phyloP scores from a whole-genome alignment of 2,329 filamentous ascomycete genomes.

The Zymoseptoria tritici region DNA sequence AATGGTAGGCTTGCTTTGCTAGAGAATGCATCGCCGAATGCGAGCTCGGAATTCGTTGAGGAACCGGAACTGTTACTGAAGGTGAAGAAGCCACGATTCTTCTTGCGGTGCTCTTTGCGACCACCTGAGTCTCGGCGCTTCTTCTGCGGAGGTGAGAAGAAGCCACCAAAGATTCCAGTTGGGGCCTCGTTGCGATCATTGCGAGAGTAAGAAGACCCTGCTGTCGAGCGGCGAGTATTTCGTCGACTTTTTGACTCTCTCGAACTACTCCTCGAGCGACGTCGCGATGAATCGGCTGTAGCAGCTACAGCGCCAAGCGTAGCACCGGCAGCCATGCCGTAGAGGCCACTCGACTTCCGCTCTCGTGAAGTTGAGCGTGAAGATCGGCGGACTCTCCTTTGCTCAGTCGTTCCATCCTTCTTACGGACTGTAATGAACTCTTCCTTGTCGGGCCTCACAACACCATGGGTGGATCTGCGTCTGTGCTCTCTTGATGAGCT shows the following conservation, averaged over 20 bases:
- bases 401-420: slow-evolving; percentile 27
- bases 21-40: slow-evolving; percentile 35
- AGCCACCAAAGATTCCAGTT: slow-evolving; percentile 21
- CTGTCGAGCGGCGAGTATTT: slow-evolving; percentile 6
- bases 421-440: slow-evolving; percentile 23
- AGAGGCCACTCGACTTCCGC: slow-evolving; percentile 16
- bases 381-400: slow-evolving; percentile 12
- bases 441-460: slow-evolving; percentile 12
- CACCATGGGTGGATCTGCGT: slow-evolving; percentile 24
- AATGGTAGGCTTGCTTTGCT: slow-evolving; percentile 15
- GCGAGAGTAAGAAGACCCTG: slow-evolving; percentile 11
- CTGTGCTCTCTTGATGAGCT: slow-evolving; percentile 27
- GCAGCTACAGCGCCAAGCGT: slow-evolving; percentile 11
- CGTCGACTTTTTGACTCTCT: slow-evolving; percentile 19
- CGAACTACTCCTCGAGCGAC: slow-evolving; percentile 37
- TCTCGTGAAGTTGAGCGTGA: slow-evolving; percentile 30
- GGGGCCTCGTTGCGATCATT: slow-evolving; percentile 13
- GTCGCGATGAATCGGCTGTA: slow-evolving; percentile 20
- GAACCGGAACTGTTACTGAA: slow-evolving; percentile 41
- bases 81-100: slow-evolving; percentile 42
- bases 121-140: slow-evolving; percentile 12
- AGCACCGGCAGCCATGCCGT: slow-evolving; percentile 9
- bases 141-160: slow-evolving; percentile 26
- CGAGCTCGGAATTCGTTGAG: slow-evolving; percentile 40
- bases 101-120: slow-evolving; percentile 21